Evolutionary conservation across 2,329 filamentous ascomycete species (phyloP), one percentile per base, ranked within the genome.

Genomic region (Neocatenulostroma microsporum): DNA sequence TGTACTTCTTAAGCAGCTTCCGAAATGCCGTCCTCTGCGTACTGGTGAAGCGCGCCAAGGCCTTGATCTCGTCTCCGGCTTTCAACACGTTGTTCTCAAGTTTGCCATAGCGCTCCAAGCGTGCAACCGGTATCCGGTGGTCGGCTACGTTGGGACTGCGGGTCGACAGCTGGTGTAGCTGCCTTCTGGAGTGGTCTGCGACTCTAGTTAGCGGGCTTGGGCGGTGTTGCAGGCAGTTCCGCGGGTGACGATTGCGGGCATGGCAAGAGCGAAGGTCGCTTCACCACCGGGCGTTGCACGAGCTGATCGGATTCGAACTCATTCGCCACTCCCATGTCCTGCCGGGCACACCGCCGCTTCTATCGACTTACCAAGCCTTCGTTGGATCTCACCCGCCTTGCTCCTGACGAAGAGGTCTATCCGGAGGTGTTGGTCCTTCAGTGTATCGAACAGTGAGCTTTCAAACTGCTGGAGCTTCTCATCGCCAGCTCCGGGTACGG

Each of bases 1-100:
- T 68, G 62, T 91, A 89, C 57, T 93, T 93, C 58, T 89, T 91
- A 21, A 88, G 66, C 24, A 93, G 80, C 62, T 93, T 93, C 37
- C 76, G 74, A 51, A 93, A 88, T 3, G 82, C 85, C 4, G 80
- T 74, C 8, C 79, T 70, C 55, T 93, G 85, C 2, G 82, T 81
- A 41, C 74, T 71, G 45, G 80, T 74, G 50, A 89, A 93, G 27
- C 84, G 76, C 23, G 76, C 73, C 5, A 91, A 67, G 4, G 75
- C 74, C 36, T 75, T 72, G 36, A 85, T 77, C 45, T 91, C 84
- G 46, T 84, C 75, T 30, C 79, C 78, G 45, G 81, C 83, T 60
- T 61, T 68, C 28, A 67, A 51, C 10, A 71, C 63, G 40, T 69
- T 68, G 31, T 66, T 67, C 41, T 72, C 69, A 30, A 72, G 61